Evolutionary conservation across 768 basidiomycete species (phyloP).

Genomic region (Mrakia gelida): DNA sequence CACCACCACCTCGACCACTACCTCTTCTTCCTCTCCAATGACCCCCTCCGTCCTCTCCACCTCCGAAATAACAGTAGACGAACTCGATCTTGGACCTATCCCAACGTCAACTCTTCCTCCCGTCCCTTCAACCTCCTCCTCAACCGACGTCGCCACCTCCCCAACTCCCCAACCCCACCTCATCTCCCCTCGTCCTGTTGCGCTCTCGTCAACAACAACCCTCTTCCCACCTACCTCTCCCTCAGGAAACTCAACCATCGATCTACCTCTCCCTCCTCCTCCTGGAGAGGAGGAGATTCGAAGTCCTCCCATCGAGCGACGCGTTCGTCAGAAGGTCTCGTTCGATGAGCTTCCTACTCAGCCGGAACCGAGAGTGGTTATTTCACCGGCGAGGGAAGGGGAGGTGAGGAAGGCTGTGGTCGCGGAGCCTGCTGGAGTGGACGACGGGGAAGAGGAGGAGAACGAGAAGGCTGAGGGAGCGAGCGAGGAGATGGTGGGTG

Average conservation of each 20-base stretch:
- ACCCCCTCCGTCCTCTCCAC: conserved; percentile 32
- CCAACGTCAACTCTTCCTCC: conserved; percentile 25
- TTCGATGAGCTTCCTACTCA: background rate
- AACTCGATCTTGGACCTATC: conserved; percentile 44
- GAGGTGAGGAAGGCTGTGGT: background rate
- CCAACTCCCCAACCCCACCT: conserved; percentile 11
- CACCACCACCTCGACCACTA: background rate
- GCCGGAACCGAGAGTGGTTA: background rate
- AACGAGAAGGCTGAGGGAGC: background rate
- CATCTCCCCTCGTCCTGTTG: background rate
- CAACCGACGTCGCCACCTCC: background rate
- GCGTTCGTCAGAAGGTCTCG: background rate
- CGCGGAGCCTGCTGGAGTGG: background rate
- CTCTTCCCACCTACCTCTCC: background rate
- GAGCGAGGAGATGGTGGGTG: background rate
- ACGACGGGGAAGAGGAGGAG: background rate
- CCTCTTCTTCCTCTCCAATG: background rate
- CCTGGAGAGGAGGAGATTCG: background rate
- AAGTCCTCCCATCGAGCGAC: background rate
- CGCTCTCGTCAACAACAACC: conserved; percentile 26
- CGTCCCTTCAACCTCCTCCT: conserved; percentile 3
- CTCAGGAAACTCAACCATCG: conserved; percentile 1
- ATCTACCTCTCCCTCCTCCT: background rate
- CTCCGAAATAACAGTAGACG: conserved; percentile 44
- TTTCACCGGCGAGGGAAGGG: background rate